Evolutionary conservation across 164 flowering plant species (phyloP).

Genomic region (Taxillus chinensis): DNA sequence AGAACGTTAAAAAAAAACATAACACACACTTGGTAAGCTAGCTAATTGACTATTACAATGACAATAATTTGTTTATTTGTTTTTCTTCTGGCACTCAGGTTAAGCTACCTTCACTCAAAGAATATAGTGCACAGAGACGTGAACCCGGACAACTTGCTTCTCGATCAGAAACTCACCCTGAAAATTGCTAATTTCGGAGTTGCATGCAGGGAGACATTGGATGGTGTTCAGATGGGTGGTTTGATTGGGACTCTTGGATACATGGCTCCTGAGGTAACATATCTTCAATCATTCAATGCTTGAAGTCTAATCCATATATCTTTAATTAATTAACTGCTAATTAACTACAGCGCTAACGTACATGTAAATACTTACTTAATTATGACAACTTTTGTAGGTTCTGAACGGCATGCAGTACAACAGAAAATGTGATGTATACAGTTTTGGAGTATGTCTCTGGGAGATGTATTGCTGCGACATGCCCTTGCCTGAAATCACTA

Average conservation of each 20-base stretch:
- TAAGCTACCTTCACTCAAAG: constrained; percentile 19
- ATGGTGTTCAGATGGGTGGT: constrained; percentile 19
- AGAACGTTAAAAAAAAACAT: too few species aligned
- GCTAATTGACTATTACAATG: too few species aligned
- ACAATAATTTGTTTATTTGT: too few species aligned
- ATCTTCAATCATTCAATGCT: too few species aligned
- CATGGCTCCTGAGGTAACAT: constrained; percentile 23
- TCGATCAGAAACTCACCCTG: constrained; percentile 6
- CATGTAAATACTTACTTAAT: too few species aligned
- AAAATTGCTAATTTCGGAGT: constrained; percentile 22
- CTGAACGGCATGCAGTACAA: constrained; percentile 24
- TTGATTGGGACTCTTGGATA: constrained; percentile 16
- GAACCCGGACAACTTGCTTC: constrained; percentile 14
- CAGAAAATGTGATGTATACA: constrained; percentile 22
- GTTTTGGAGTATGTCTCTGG: constrained; percentile 31
- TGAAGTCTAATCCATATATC: too few species aligned
- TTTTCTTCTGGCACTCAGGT: constrained; percentile 8
- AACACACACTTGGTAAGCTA: too few species aligned
- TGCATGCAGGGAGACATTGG: constrained; percentile 11
- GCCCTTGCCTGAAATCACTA: constrained; percentile 11
- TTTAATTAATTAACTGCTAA: too few species aligned
- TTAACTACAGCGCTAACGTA: too few species aligned
- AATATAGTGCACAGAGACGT: constrained; percentile 24
- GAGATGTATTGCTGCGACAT: constrained; percentile 33
- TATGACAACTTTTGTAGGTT: constrained; percentile 12